Evolutionary conservation across 2,329 filamentous ascomycete species (phyloP).

Genomic region (Talaromyces amestolkiae): DNA sequence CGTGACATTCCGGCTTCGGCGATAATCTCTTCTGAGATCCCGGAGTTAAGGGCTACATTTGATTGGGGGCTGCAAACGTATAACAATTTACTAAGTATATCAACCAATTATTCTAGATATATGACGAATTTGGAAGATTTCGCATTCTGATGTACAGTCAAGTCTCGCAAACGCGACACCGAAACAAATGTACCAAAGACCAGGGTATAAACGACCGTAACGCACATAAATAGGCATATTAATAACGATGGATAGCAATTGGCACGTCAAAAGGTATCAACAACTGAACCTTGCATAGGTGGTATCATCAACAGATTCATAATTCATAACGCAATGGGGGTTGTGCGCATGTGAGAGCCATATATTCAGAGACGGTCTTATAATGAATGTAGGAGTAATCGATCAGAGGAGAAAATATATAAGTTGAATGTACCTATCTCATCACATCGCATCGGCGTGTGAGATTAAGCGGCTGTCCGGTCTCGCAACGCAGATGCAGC

Average conservation of each 20-base stretch:
- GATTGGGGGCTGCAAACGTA: not conserved
- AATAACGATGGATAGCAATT: not conserved
- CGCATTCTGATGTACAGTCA: not conserved
- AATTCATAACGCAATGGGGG: not conserved
- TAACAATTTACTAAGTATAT: not conserved
- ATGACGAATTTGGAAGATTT: not conserved
- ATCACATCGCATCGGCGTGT: not conserved
- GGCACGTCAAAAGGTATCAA: not conserved
- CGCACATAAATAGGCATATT: not conserved
- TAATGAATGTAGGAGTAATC: not conserved
- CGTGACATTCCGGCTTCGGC: constrained; percentile 16
- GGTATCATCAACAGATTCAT: constrained; percentile 15
- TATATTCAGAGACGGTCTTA: not conserved
- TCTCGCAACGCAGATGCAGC: constrained; percentile 17
- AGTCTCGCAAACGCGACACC: not conserved
- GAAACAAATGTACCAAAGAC: not conserved
- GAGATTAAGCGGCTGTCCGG: not conserved
- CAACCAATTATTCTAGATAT: not conserved
- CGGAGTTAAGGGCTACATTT: constrained; percentile 2
- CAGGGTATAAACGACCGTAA: constrained; percentile 5
- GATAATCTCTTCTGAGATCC: not conserved
- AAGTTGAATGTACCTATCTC: not conserved
- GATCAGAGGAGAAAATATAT: not conserved
- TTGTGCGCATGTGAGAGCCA: not conserved
- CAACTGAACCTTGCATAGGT: constrained; percentile 2